These are phyloP conservation scores for Zea luxurians DNA, from an alignment of 176 grass and related monocot genomes.

Conservation along the genomic window DNA sequence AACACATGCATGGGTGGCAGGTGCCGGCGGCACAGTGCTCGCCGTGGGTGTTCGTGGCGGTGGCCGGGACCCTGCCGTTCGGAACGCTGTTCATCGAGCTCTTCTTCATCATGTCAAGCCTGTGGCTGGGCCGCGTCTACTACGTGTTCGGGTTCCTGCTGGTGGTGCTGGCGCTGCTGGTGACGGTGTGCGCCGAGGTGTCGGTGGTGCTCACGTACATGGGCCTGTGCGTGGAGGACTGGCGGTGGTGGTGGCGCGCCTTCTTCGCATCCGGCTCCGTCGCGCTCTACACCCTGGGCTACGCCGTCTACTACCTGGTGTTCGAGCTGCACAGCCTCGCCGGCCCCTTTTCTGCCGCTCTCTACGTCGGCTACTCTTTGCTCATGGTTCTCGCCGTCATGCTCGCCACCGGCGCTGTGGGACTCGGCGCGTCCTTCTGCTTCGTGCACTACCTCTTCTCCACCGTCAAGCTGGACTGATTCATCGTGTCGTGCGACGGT, in stretches of 20 bases:
- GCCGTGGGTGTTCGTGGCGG: constrained; percentile 55
- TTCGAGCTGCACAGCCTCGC: constrained; percentile 78
- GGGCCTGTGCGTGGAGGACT: constrained; percentile 63
- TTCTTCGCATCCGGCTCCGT: constrained; percentile 77
- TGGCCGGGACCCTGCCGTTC: constrained; percentile 57
- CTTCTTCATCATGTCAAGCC: constrained; percentile 78
- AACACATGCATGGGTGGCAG: background rate
- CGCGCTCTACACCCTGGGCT: constrained; percentile 55
- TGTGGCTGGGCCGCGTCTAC: constrained; percentile 71
- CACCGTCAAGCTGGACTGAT: constrained; percentile 71
- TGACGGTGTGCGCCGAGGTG: constrained; percentile 67
- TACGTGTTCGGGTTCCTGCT: constrained; percentile 78
- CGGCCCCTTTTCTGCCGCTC: constrained; percentile 56
- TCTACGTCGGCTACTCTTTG: constrained; percentile 71
- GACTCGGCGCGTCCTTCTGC: constrained; percentile 56
- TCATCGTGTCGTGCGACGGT: background rate
- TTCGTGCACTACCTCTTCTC: constrained; percentile 76
- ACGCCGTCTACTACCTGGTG: constrained; percentile 66
- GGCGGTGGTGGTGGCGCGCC: constrained; percentile 77
- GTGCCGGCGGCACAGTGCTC: constrained; percentile 49
- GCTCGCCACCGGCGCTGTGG: constrained; percentile 73
- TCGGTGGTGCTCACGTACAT: constrained; percentile 65
- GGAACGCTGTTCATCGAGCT: constrained; percentile 81
- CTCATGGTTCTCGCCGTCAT: constrained; percentile 74
- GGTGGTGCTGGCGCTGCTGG: constrained; percentile 54